phyloP scores from a whole-genome alignment of 805 yeast species.

The Pichia gijzeniarum region DNA sequence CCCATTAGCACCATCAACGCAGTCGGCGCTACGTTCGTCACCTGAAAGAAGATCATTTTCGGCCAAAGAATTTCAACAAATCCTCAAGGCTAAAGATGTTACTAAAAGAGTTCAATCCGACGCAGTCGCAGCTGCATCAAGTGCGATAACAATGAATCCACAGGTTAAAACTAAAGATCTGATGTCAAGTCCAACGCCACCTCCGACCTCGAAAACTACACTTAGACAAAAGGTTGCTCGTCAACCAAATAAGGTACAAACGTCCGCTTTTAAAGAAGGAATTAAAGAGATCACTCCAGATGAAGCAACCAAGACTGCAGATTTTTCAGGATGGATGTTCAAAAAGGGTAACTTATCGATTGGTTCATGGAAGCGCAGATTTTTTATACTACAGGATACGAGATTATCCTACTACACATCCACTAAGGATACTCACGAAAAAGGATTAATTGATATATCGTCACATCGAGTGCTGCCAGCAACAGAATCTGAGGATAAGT shows the following conservation, averaged over 20 bases:
- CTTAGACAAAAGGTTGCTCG: slow-evolving; percentile 37
- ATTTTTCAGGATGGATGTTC: slow-evolving; percentile 90
- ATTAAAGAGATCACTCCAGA: slow-evolving; percentile 68
- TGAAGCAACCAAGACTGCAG: slow-evolving; percentile 71
- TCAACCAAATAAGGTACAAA: slow-evolving; percentile 44
- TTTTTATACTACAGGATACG: slow-evolving; percentile 85
- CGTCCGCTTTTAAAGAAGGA: slow-evolving; percentile 85
- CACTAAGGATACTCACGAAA: slow-evolving; percentile 73
- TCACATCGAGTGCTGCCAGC: slow-evolving; percentile 88
- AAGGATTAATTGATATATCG: slow-evolving; percentile 92
- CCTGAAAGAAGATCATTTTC: slow-evolving; percentile 46
- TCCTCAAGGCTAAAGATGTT: slow-evolving; percentile 14
- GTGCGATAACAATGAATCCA: slow-evolving; percentile 3
- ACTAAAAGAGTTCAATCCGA: slow-evolving; percentile 38
- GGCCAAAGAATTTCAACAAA: slow-evolving; percentile 34
- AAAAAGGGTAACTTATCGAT: slow-evolving; percentile 80
- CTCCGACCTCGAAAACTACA: slow-evolving; percentile 33
- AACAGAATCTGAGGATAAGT: slow-evolving; percentile 67
- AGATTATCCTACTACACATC: slow-evolving; percentile 82
- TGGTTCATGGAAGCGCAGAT: slow-evolving; percentile 89
- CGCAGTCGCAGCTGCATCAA: slow-evolving; percentile 15
- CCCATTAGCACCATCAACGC: slow-evolving; percentile 6
- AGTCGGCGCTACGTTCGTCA: background rate
- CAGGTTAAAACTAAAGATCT: background rate
- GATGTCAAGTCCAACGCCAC: slow-evolving; percentile 31